Evolutionary conservation across 2,329 filamentous ascomycete species (phyloP).

Genomic region (Trichoderma polysporum): DNA sequence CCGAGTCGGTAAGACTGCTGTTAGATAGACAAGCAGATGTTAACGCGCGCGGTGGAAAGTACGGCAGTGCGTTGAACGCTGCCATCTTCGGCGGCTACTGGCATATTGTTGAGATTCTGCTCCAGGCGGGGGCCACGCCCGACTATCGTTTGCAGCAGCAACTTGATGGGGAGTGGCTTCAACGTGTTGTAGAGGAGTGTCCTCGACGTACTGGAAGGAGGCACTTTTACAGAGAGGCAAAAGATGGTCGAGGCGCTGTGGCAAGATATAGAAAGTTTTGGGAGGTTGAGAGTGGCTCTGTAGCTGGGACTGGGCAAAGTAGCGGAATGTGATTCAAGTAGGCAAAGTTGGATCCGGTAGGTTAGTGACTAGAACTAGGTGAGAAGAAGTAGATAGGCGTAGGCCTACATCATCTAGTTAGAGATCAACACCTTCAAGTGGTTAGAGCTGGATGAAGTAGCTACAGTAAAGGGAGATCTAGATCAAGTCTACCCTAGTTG

Average conservation of each 20-base stretch:
- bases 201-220: too few relatives aligned
- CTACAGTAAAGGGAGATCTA: too few relatives aligned
- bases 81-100: neutral
- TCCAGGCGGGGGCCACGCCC: neutral
- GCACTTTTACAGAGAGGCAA: too few relatives aligned
- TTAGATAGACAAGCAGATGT: neutral
- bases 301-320: too few relatives aligned
- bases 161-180: neutral
- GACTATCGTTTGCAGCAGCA: neutral
- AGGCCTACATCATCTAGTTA: too few relatives aligned
- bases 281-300: neutral
- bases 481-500: too few relatives aligned
- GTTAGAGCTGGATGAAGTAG: too few relatives aligned
- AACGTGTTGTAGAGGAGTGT: neutral
- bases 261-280: neutral
- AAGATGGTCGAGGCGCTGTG: neutral
- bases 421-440: too few relatives aligned
- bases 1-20: neutral
- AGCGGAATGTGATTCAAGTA: too few relatives aligned
- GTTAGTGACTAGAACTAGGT: too few relatives aligned
- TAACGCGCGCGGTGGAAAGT: neutral
- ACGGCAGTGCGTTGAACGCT: neutral
- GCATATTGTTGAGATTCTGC: slow-evolving; percentile 1
- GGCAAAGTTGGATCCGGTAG: too few relatives aligned
- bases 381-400: too few relatives aligned